phyloP scores from a whole-genome alignment of 1,284 basidiomycete species.

The Moesziomyces parantarcticus region DNA sequence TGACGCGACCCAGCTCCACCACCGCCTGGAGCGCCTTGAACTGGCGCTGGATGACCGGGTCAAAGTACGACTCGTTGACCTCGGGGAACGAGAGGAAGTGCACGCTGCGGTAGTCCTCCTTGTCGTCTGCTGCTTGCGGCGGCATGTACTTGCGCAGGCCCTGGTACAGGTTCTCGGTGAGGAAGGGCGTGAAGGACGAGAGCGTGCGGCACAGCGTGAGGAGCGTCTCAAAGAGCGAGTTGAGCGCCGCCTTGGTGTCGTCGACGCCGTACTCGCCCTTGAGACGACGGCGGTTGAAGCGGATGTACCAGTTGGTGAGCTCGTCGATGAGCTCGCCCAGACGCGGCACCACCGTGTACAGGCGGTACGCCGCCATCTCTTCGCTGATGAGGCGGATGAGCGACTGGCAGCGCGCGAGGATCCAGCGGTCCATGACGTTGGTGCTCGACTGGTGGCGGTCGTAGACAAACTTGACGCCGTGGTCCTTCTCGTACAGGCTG shows the following conservation, averaged over 20 bases:
- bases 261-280: slow-evolving; percentile 94
- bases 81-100: slow-evolving; percentile 96
- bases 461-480: slow-evolving; percentile 84
- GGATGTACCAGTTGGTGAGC: slow-evolving; percentile 99
- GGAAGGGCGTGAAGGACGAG: slow-evolving; percentile 98
- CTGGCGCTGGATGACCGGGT: slow-evolving; percentile 93
- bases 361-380: slow-evolving; percentile 95
- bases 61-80: slow-evolving; percentile 94
- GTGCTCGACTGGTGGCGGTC: slow-evolving; percentile 83
- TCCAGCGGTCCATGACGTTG: slow-evolving; percentile 99
- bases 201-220: slow-evolving; percentile 94
- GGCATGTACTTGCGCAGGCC: slow-evolving; percentile 82
- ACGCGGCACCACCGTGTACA: slow-evolving; percentile 98
- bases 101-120: slow-evolving; percentile 84
- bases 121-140: slow-evolving; percentile 70
- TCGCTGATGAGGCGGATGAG: slow-evolving; percentile 89
- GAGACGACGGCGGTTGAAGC: slow-evolving; percentile 93
- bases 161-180: slow-evolving; percentile 97
- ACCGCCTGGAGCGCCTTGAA: slow-evolving; percentile 93
- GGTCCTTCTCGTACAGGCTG: slow-evolving; percentile 84
- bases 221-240: slow-evolving; percentile 94
- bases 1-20: slow-evolving; percentile 88
- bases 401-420: slow-evolving; percentile 94
- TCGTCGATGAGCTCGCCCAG: slow-evolving; percentile 93
- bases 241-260: slow-evolving; percentile 88